phyloP scores from a whole-genome alignment of 2,329 filamentous ascomycete genomes.

The Penicillium sp. region DNA sequence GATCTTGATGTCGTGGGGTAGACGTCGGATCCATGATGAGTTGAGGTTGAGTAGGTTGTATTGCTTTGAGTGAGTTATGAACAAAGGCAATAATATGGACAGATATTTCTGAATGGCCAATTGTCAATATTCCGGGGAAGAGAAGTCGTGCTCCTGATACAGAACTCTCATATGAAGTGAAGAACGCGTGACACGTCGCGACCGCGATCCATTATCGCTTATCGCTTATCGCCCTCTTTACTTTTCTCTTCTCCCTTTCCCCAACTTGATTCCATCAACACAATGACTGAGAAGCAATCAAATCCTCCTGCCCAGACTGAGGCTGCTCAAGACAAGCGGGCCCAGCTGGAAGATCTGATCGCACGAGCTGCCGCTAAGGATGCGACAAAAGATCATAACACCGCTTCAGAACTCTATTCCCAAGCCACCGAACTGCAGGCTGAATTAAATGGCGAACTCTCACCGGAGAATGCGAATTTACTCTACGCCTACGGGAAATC shows the following conservation, averaged over 20 bases:
- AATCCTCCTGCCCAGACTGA: background rate
- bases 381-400: constrained; percentile 82
- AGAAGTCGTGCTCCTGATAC: background rate
- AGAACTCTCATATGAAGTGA: background rate
- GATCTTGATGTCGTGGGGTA: constrained; percentile 24
- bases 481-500: constrained; percentile 93
- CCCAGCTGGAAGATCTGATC: constrained; percentile 73
- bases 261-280: constrained; percentile 1
- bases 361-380: constrained; percentile 83
- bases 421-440: constrained; percentile 87
- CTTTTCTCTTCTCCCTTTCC: background rate
- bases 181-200: constrained; percentile 22
- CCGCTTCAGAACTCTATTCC: constrained; percentile 84
- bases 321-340: constrained; percentile 46
- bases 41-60: background rate
- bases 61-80: background rate
- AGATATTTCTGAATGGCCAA: background rate
- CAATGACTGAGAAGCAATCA: constrained; percentile 28
- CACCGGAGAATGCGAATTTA: constrained; percentile 85
- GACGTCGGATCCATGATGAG: constrained; percentile 21
- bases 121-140: background rate
- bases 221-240: constrained; percentile 10
- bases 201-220: constrained; percentile 9
- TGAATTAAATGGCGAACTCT: constrained; percentile 88
- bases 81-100: background rate